These are phyloP conservation scores for Solanum chiquidenum DNA, from an alignment of 257 asterid species.

Conservation along the genomic window DNA sequence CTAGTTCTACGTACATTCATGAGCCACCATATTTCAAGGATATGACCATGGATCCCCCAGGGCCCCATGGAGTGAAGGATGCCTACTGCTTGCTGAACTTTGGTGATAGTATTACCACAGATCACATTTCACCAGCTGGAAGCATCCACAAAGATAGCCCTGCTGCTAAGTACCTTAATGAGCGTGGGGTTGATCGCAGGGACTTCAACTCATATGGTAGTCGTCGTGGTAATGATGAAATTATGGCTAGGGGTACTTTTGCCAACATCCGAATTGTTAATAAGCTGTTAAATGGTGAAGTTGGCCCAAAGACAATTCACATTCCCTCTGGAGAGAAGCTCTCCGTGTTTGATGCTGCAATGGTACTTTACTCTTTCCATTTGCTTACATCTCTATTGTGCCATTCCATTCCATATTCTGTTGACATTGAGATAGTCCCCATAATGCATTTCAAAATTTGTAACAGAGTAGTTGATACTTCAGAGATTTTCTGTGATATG, in stretches of 20 bases:
- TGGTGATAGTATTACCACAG: slow-evolving; percentile 91
- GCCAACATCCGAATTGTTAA: slow-evolving; percentile 11
- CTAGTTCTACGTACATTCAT: slow-evolving; percentile 80
- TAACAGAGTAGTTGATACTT: not conserved
- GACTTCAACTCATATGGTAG: slow-evolving; percentile 59
- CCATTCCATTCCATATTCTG: not conserved
- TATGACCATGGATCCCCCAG: slow-evolving; percentile 92
- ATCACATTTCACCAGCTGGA: slow-evolving; percentile 97
- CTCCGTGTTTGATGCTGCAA: slow-evolving; percentile 10
- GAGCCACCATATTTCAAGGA: slow-evolving; percentile 91
- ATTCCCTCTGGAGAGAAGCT: slow-evolving; percentile 8
- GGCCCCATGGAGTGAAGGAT: slow-evolving; percentile 73
- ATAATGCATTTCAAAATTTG: not conserved
- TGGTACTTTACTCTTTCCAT: not conserved
- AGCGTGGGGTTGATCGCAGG: slow-evolving; percentile 73
- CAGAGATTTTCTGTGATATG: not conserved
- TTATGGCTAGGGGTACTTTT: slow-evolving; percentile 12
- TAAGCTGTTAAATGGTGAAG: slow-evolving; percentile 11
- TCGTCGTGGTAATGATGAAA: slow-evolving; percentile 13
- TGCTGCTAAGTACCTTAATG: slow-evolving; percentile 72
- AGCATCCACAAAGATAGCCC: slow-evolving; percentile 94
- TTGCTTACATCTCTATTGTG: not conserved
- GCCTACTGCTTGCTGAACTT: slow-evolving; percentile 88
- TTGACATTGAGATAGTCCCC: not conserved
- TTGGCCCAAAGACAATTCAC: slow-evolving; percentile 2